Evolutionary conservation across 1,284 basidiomycete species (phyloP).

Genomic region (Ustilago lituana): DNA sequence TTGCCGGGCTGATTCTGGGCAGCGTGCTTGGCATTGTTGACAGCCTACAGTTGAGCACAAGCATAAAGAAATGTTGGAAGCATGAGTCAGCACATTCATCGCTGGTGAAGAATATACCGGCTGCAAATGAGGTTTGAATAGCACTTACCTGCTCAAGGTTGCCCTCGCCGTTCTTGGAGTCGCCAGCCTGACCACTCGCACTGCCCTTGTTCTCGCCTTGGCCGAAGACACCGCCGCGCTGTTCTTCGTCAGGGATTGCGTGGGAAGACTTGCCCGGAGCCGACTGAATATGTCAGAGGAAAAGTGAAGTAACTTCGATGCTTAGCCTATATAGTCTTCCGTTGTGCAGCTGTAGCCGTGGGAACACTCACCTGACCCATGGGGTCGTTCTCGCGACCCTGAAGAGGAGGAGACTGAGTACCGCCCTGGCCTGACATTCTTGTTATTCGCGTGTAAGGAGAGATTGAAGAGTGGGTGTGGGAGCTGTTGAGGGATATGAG

Average conservation of each 20-base stretch:
- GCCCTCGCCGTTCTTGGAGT: slow-evolving; percentile 14
- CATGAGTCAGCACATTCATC: too few species aligned
- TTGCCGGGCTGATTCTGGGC: slow-evolving; percentile 28
- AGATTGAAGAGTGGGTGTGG: not conserved
- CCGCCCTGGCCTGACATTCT: slow-evolving; percentile 39
- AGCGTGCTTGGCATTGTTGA: slow-evolving; percentile 45
- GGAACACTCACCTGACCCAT: slow-evolving; percentile 45
- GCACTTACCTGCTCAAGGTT: slow-evolving; percentile 23
- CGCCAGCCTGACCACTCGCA: slow-evolving; percentile 34
- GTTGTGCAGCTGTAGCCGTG: too few species aligned
- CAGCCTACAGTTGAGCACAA: slow-evolving; percentile 13
- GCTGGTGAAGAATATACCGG: too few species aligned
- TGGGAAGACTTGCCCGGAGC: slow-evolving; percentile 42
- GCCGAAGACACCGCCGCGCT: slow-evolving; percentile 44
- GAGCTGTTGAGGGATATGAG: too few species aligned
- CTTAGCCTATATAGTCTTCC: too few species aligned
- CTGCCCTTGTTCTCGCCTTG: slow-evolving; percentile 28
- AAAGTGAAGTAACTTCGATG: too few species aligned
- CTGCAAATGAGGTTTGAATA: too few species aligned
- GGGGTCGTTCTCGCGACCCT: slow-evolving; percentile 49
- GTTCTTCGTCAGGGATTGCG: slow-evolving; percentile 45
- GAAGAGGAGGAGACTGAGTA: slow-evolving; percentile 49
- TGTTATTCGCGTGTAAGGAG: not conserved
- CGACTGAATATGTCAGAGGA: slow-evolving; percentile 12
- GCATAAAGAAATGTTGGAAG: too few species aligned